Evolutionary conservation across 176 grass and related monocot species (phyloP).

Genomic region (Thinopyrum elongatum): DNA sequence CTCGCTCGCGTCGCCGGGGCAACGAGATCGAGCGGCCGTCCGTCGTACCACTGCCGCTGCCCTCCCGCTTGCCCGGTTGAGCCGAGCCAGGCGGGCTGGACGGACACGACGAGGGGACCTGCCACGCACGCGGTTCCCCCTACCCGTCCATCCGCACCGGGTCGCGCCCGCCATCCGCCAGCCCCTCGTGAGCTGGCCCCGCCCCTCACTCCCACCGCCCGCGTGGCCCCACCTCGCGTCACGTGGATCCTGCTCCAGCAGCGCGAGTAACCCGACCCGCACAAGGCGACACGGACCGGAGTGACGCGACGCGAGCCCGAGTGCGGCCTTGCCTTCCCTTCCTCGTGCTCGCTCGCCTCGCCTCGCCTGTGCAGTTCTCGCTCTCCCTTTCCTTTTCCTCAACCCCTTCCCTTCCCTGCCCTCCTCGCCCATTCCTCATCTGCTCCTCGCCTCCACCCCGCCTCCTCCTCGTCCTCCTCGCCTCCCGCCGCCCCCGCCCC

Average conservation of each 20-base stretch:
- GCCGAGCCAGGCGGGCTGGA: not conserved
- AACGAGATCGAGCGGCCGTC: not conserved
- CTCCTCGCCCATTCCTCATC: not conserved
- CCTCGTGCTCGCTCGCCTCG: not conserved
- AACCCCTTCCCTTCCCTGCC: not conserved
- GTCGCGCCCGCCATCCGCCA: not conserved
- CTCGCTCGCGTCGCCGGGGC: not conserved
- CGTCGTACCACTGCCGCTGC: conserved; percentile 9
- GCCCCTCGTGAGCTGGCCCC: not conserved
- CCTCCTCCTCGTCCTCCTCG: not conserved
- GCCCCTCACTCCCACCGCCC: not conserved
- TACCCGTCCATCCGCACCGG: not conserved
- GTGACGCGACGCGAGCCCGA: not conserved
- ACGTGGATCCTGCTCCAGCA: not conserved
- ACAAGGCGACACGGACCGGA: not conserved
- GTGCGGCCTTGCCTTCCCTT: not conserved
- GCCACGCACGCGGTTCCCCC: not conserved
- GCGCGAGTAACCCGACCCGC: not conserved
- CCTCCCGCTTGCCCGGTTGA: not conserved
- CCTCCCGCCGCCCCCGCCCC: not conserved
- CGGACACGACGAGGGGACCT: not conserved
- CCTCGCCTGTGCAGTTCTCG: not conserved
- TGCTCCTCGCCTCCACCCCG: not conserved
- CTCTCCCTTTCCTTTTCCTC: not conserved
- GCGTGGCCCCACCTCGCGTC: not conserved